phyloP scores from a whole-genome alignment of 106 monocot genomes.

The Dioscorea dumetorum region DNA sequence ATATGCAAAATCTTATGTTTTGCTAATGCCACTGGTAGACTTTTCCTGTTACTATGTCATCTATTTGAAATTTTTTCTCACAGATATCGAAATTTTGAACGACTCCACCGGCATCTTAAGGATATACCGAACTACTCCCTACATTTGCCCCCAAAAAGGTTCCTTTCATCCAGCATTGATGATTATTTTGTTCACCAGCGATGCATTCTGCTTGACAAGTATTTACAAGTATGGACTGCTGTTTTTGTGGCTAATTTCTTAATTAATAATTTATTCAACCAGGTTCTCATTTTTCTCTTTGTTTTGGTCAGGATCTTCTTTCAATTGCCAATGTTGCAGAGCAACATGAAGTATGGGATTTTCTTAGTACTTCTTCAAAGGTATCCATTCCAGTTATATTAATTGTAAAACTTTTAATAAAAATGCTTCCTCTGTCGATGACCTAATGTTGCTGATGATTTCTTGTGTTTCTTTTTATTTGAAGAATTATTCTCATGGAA shows the following conservation, averaged over 20 bases:
- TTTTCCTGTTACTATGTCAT: no score
- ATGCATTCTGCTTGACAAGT: conserved; percentile 97
- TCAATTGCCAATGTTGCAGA: conserved; percentile 93
- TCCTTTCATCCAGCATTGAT: conserved; percentile 95
- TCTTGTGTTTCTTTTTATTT: conserved; percentile 14
- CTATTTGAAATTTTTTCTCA: background rate
- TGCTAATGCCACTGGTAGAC: no score
- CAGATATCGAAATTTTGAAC: conserved; percentile 98
- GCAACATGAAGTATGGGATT: conserved; percentile 99
- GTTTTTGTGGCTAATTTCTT: background rate
- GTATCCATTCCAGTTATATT: conserved; percentile 19
- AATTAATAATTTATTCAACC: background rate
- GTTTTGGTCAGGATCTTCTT: conserved; percentile 62
- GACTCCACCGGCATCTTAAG: conserved; percentile 85
- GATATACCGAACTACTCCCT: conserved; percentile 96
- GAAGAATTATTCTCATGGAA: conserved; percentile 97
- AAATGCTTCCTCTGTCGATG: background rate
- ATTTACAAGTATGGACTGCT: conserved; percentile 61
- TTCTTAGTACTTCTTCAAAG: conserved; percentile 82
- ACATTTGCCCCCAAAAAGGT: conserved; percentile 95
- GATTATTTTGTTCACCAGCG: conserved; percentile 92
- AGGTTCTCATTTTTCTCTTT: background rate
- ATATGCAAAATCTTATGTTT: no score
- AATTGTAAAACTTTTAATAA: no score
- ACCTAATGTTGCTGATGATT: background rate